These are phyloP conservation scores for Eucalyptus curtisii DNA, from an alignment of 345 rosid species.

Conservation along the genomic window DNA sequence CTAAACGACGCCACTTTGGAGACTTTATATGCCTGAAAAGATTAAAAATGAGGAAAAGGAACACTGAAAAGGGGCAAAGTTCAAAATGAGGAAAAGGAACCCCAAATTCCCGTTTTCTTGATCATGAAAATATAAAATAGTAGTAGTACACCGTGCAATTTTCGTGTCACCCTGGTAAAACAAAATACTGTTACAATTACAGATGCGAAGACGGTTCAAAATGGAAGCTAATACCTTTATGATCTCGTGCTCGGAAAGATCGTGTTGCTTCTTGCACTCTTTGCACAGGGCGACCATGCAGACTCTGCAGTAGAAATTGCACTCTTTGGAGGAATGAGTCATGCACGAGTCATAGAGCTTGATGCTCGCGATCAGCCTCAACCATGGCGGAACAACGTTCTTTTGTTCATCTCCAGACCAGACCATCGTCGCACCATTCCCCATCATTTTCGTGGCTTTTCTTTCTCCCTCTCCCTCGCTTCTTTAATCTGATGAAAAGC, in stretches of 20 bases:
- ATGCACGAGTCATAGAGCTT: neutral
- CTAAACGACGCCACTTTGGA: neutral
- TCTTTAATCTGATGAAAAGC: neutral
- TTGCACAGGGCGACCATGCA: neutral
- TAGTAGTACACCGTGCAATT: neutral
- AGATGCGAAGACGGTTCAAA: neutral
- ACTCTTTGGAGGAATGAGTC: neutral
- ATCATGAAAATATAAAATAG: neutral
- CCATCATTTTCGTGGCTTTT: neutral
- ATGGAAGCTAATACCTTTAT: neutral
- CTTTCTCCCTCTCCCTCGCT: neutral
- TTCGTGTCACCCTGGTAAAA: neutral
- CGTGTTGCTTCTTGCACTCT: neutral
- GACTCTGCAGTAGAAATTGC: neutral
- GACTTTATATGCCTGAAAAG: neutral
- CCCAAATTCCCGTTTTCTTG: neutral
- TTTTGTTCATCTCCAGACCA: neutral
- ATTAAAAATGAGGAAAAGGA: accelerated
- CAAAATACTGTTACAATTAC: neutral
- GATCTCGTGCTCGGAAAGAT: neutral
- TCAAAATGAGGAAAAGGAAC: neutral
- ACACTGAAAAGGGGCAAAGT: neutral
- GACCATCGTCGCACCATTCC: neutral
- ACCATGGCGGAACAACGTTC: neutral
- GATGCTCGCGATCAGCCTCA: neutral